phyloP scores from a whole-genome alignment of 495 filamentous ascomycete species.

The Tuber brumale region DNA sequence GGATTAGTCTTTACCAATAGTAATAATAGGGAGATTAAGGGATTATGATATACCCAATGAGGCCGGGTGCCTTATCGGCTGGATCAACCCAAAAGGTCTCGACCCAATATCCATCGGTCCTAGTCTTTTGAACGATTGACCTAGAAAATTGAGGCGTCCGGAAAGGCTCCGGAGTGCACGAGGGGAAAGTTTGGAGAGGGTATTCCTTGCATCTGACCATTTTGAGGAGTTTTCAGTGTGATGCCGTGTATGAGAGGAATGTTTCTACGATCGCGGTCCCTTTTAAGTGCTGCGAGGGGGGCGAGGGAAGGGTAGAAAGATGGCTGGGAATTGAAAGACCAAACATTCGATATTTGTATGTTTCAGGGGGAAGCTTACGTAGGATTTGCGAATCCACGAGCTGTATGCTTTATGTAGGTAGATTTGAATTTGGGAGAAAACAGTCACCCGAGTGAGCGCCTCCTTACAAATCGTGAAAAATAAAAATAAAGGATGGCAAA shows the following conservation, averaged over 20 bases:
- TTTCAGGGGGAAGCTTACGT: background rate
- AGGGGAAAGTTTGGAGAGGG: background rate
- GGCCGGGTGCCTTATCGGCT: constrained; percentile 19
- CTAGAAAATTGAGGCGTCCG: constrained; percentile 17
- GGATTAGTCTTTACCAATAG: background rate
- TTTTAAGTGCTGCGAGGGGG: background rate
- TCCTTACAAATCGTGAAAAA: background rate
- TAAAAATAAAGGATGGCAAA: background rate
- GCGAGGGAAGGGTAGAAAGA: background rate
- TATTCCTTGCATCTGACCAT: background rate
- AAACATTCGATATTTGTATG: background rate
- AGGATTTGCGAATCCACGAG: background rate
- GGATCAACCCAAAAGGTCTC: constrained; percentile 31
- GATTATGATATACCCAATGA: constrained; percentile 23
- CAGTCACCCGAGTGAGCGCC: no score
- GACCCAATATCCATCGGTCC: constrained; percentile 36
- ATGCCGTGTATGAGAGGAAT: background rate
- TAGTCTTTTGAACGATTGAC: constrained; percentile 17
- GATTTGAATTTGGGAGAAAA: background rate
- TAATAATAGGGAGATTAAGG: background rate
- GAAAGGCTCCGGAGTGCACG: background rate
- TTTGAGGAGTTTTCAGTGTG: background rate
- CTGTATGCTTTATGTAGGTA: background rate
- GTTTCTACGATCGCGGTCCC: background rate
- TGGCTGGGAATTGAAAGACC: background rate